Conservation (phyloP, 208 protist genomes). For the Lotmaria passim region DNA sequence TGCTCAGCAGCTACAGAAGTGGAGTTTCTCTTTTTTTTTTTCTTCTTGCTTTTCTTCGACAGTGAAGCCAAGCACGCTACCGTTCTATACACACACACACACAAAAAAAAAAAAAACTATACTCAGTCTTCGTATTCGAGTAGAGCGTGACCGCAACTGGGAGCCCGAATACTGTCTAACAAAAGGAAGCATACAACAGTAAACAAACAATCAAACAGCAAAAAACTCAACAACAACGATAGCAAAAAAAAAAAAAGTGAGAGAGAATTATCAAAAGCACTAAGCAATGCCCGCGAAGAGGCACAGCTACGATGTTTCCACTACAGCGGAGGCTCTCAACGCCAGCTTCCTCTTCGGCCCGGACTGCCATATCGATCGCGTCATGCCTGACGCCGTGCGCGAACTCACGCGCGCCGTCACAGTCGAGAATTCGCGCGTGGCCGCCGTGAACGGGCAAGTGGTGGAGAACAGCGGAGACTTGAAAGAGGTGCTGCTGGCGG, state of each 20-base stretch:
- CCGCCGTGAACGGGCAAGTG: constrained; percentile 47
- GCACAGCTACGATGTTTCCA: constrained; percentile 36
- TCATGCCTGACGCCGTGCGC: constrained; percentile 36
- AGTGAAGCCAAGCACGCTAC: not conserved
- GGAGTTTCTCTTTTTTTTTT: not conserved
- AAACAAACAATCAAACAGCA: too few relatives aligned
- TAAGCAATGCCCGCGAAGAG: constrained; percentile 14
- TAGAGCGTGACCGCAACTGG: too few relatives aligned
- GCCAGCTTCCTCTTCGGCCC: constrained; percentile 56
- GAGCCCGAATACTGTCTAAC: too few relatives aligned
- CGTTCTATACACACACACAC: not conserved
- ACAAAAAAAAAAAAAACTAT: constrained; percentile 1
- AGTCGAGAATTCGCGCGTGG: constrained; percentile 40
- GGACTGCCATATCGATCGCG: constrained; percentile 62
- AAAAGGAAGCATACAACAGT: too few relatives aligned
- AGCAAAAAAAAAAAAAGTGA: not conserved
- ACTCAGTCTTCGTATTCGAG: not conserved
- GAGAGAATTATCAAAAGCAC: constrained; percentile 11
- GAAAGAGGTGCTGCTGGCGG: constrained; percentile 45
- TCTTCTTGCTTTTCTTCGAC: not conserved
- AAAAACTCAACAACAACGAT: constrained; percentile 7
- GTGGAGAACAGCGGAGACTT: constrained; percentile 64
- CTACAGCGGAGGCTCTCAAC: constrained; percentile 56
- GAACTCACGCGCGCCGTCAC: constrained; percentile 34
- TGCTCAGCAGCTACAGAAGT: too few relatives aligned